Base-by-base conservation (phyloP, 177 flowering plant genomes). In the Vitis hybrid region DNA sequence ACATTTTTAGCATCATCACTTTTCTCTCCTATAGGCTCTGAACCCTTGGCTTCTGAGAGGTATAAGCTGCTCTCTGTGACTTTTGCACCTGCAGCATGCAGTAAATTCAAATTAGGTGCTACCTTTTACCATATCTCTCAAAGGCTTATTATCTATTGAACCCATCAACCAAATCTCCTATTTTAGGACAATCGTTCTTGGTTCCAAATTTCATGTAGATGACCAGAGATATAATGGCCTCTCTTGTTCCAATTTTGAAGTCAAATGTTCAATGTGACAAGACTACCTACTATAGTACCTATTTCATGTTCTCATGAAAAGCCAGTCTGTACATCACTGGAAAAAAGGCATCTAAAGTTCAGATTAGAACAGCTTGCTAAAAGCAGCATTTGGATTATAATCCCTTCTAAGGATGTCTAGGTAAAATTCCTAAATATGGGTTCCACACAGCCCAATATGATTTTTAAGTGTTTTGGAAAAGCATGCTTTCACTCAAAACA, bases 71-170 rank as follows among this genome's bases (percentile, higher is more conserved):
- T 71, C 21, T 62, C 64, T 40, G 62, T 12, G 16, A 55, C 66
- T 55, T 55, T 58, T 18, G 19, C 66, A 60, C 67, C 81, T 79
- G 72, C 67, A 65, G 48, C 21, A 24, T 18, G 51, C 7, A 32
- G 13, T 11, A 35, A 65, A 60, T 9, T 24, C 13, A 75, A 15
- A 64, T 54, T 2, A 50, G 58, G 18, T 52, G 52, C 63, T 27
- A 64, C 2, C 30, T 12, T 48, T 18, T 32, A 8, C 10, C n/a
- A 62, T 15, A 8, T 14, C 35, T n/a, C 50, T 62, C 46, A 50
- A 8, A 6, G 21, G 30, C 6, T 27, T 62, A 54, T 54, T 54
- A 12, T 54, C 16, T 16, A 54, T 54, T 54, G 56, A 40, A 35
- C 8, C 11, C 10, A 13, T 11, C 1, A 16, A 16, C 69, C 15